These are phyloP conservation scores for Populus hybrid DNA, from an alignment of 441 rosid species.

Conservation along the genomic window DNA sequence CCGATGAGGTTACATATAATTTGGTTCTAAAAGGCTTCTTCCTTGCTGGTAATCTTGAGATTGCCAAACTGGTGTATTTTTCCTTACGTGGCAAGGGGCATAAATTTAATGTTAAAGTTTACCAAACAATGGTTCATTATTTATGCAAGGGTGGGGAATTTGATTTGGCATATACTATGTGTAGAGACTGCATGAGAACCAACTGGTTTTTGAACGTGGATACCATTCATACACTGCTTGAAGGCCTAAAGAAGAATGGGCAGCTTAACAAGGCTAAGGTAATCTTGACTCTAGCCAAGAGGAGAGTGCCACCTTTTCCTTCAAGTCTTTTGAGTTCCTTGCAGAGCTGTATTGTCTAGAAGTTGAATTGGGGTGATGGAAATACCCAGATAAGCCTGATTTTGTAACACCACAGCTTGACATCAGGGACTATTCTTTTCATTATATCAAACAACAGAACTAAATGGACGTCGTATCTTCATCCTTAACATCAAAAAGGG, in stretches of 20 bases:
- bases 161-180: conserved; percentile 62
- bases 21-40: conserved; percentile 80
- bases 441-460: conserved; percentile 17
- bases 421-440: conserved; percentile 22
- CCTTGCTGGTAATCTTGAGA: conserved; percentile 57
- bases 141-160: conserved; percentile 57
- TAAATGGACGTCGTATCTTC: conserved; percentile 9
- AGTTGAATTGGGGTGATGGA: conserved; percentile 17
- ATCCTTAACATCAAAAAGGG: conserved; percentile 12
- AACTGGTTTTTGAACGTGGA: conserved; percentile 59
- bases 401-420: conserved; percentile 18
- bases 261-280: conserved; percentile 47
- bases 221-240: conserved; percentile 50
- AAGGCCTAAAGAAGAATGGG: conserved; percentile 53
- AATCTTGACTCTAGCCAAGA: conserved; percentile 43
- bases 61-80: conserved; percentile 73
- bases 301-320: conserved; percentile 57
- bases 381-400: conserved; percentile 9
- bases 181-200: conserved; percentile 63
- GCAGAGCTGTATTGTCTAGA: conserved; percentile 31
- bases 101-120: conserved; percentile 61
- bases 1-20: conserved; percentile 69
- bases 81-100: conserved; percentile 46
- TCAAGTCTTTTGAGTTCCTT: conserved; percentile 44
- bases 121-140: conserved; percentile 83